Evolutionary conservation across 2,329 filamentous ascomycete genomes (phyloP).

Genomic region (Colletotrichum tabaci): DNA sequence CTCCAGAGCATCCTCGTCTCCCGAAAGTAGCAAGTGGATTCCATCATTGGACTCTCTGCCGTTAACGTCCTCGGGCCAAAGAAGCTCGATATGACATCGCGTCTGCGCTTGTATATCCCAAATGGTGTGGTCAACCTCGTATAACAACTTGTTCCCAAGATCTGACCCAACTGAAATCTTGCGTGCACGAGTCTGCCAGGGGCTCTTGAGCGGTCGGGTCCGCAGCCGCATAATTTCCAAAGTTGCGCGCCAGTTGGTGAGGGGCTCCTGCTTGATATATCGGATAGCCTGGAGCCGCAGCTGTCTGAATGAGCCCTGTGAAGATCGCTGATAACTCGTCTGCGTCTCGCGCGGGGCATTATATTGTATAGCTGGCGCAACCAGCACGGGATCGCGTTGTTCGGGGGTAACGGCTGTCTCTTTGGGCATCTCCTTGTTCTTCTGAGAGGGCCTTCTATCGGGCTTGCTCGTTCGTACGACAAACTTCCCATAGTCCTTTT

Average conservation of each 20-base stretch:
- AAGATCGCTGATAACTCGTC: constrained; percentile 44
- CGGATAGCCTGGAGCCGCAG: constrained; percentile 54
- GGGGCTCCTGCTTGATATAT: constrained; percentile 46
- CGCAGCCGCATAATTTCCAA: constrained; percentile 55
- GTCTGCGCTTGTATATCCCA: constrained; percentile 51
- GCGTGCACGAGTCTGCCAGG: constrained; percentile 43
- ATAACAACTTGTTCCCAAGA: constrained; percentile 39
- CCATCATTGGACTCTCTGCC: background rate
- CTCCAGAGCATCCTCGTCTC: constrained; percentile 34
- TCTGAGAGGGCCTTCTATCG: background rate
- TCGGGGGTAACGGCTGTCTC: background rate
- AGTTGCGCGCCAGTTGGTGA: constrained; percentile 58
- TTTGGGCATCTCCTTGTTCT: background rate
- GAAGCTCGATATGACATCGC: constrained; percentile 44
- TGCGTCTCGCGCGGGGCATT: constrained; percentile 36
- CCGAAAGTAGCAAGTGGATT: constrained; percentile 29
- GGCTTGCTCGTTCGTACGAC: background rate
- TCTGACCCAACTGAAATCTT: constrained; percentile 46
- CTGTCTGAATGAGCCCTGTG: constrained; percentile 53
- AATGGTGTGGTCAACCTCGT: constrained; percentile 44
- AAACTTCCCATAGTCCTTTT: background rate
- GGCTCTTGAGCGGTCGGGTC: constrained; percentile 49
- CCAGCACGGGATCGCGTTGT: constrained; percentile 47
- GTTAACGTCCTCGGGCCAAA: constrained; percentile 17
- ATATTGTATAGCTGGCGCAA: constrained; percentile 46